Base-by-base conservation (phyloP, 345 rosid genomes). In the Linum usitatissimum region DNA sequence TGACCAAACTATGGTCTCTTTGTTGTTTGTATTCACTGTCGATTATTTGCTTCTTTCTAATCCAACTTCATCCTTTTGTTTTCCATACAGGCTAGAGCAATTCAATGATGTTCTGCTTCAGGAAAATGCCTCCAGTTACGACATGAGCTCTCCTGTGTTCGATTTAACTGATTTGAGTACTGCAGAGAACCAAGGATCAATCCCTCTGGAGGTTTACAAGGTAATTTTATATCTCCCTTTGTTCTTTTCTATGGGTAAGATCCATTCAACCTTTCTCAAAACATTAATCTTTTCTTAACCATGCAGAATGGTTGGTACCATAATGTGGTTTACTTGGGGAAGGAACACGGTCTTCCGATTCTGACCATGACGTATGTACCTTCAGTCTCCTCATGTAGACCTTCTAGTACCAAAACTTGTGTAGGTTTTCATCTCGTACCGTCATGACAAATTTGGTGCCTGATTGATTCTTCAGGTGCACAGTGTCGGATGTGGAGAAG, bases 51-150 rank as follows among this genome's bases (percentile, higher is more conserved):
- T 45, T 45, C 51, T 45, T 17, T 15, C 17, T 0, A 45, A 45
- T 10, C 36, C 5, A 10, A 28, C 54, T 28, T 57, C 57, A 19
- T 53, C 14, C 21, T 2, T n/a, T 23, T 23, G 28, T 23, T 23
- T 67, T 19, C 13, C 57, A 30, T 59, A 75, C 90, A 92, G 96
- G 80, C 77, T 89, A 53, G 98, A 92, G 78, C 98, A 89, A 80
- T 87, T 85, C 86, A 89, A 89, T 67, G 99, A 93, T 55, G 82
- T 87, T 74, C 73, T 93, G 64, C 71, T 17, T 70, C 91, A 90
- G 73, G 96, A 90, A 75, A 93, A 90, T 71, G 45, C 6, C 61
- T 5, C 71, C 40, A 72, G 70, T 31, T 40, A 61, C 64, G 75
- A 75, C 57, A 59, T 70, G 76, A 69, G 53, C 75, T 66, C 68